phyloP scores from a whole-genome alignment of 352 stramenopile species.

The Vaucheria bursata region DNA sequence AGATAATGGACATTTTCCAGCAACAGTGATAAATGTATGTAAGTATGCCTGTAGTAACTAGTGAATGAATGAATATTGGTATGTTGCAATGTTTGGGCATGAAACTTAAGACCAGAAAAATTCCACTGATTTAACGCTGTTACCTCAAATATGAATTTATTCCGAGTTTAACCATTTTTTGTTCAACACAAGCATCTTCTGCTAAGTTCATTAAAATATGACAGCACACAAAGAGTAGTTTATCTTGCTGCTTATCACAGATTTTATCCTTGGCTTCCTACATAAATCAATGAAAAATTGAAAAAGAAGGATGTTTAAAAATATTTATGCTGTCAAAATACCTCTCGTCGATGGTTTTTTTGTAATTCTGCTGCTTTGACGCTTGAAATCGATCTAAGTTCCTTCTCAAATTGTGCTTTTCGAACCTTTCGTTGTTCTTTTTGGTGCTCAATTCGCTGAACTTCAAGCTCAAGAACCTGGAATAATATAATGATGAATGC shows the following conservation, averaged over 20 bases:
- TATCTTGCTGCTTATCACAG: conserved; percentile 73
- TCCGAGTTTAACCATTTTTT: conserved; percentile 85
- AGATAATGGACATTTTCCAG: neutral
- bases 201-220: conserved; percentile 85
- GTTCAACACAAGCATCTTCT: conserved; percentile 80
- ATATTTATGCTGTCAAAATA: too few species aligned
- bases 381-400: too few species aligned
- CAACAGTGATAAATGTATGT: neutral
- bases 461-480: conserved; percentile 72
- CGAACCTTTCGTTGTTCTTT: conserved; percentile 54
- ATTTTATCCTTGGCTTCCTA: conserved; percentile 21
- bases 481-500: too few species aligned
- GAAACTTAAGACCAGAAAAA: neutral
- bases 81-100: neutral
- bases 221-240: conserved; percentile 81
- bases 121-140: neutral
- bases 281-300: too few species aligned
- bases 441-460: conserved; percentile 70
- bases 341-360: too few species aligned
- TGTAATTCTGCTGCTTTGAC: too few species aligned
- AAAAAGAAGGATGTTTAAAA: too few species aligned
- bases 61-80: neutral
- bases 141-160: neutral
- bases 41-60: neutral
- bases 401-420: conserved; percentile 11